Conservation (phyloP, 768 basidiomycete genomes). For the Amanita rubescens region DNA sequence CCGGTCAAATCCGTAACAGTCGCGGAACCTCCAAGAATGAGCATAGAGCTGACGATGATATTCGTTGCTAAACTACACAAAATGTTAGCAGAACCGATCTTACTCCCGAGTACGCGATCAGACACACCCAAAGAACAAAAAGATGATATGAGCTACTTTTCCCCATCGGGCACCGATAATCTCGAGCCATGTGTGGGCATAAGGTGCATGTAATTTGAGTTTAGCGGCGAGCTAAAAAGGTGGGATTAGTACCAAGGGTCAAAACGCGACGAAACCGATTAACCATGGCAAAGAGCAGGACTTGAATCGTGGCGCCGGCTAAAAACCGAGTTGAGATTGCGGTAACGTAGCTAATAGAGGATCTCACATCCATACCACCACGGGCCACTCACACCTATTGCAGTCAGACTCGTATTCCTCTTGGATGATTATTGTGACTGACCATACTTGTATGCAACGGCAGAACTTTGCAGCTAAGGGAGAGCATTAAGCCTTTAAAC, state of each 20-base stretch:
- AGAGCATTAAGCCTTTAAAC: not conserved
- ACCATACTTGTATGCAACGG: slow-evolving; percentile 80
- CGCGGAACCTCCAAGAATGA: slow-evolving; percentile 74
- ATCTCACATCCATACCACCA: slow-evolving; percentile 73
- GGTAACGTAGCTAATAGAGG: not conserved
- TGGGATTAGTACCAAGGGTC: not conserved
- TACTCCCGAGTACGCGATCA: not conserved
- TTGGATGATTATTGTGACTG: not conserved
- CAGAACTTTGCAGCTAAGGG: slow-evolving; percentile 62
- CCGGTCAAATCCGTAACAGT: slow-evolving; percentile 86
- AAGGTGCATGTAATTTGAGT: slow-evolving; percentile 85
- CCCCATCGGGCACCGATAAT: slow-evolving; percentile 83
- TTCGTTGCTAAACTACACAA: slow-evolving; percentile 72
- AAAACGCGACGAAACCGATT: slow-evolving; percentile 5
- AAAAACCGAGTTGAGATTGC: not conserved
- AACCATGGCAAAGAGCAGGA: slow-evolving; percentile 84
- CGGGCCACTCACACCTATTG: slow-evolving; percentile 64
- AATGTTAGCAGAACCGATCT: not conserved
- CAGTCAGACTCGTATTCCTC: slow-evolving; percentile 1
- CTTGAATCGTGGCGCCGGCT: slow-evolving; percentile 82
- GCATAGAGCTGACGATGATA: slow-evolving; percentile 85
- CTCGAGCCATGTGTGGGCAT: slow-evolving; percentile 84
- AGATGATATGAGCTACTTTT: slow-evolving; percentile 65
- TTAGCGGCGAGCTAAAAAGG: slow-evolving; percentile 70
- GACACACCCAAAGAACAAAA: slow-evolving; percentile 79